Evolutionary conservation across 2,329 filamentous ascomycete genomes (phyloP).

Genomic region (Alternaria arbusti): DNA sequence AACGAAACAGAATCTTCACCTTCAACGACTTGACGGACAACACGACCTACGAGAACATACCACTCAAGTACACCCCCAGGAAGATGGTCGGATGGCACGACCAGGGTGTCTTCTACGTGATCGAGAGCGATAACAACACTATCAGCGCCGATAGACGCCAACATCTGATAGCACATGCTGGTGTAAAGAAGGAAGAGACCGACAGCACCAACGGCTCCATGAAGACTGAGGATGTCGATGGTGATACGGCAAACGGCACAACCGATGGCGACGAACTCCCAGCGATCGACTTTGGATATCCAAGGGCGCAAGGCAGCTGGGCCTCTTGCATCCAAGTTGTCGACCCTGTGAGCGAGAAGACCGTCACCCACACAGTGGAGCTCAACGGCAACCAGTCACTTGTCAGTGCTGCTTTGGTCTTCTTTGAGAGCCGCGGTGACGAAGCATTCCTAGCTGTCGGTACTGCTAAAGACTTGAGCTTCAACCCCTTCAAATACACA

Average conservation of each 20-base stretch:
- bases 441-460: conserved; percentile 93
- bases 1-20: conserved; percentile 74
- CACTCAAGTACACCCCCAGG: conserved; percentile 88
- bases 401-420: conserved; percentile 81
- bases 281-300: conserved; percentile 86
- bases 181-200: conserved; percentile 19
- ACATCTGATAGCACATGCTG: conserved; percentile 75
- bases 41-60: conserved; percentile 83
- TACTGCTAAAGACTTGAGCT: conserved; percentile 86
- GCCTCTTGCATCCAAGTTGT: conserved; percentile 93
- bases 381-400: conserved; percentile 90
- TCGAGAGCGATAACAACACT: conserved; percentile 92
- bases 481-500: conserved; percentile 73
- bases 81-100: conserved; percentile 88
- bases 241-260: conserved; percentile 21
- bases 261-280: conserved; percentile 63
- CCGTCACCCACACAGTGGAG: conserved; percentile 78
- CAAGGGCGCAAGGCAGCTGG: conserved; percentile 84
- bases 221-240: conserved; percentile 24
- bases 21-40: conserved; percentile 87
- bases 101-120: conserved; percentile 88
- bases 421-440: conserved; percentile 82
- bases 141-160: conserved; percentile 78
- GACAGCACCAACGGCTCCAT: conserved; percentile 50
- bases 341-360: conserved; percentile 75